phyloP scores from a whole-genome alignment of 352 stramenopile genomes.

The Plasmopara viticola region DNA sequence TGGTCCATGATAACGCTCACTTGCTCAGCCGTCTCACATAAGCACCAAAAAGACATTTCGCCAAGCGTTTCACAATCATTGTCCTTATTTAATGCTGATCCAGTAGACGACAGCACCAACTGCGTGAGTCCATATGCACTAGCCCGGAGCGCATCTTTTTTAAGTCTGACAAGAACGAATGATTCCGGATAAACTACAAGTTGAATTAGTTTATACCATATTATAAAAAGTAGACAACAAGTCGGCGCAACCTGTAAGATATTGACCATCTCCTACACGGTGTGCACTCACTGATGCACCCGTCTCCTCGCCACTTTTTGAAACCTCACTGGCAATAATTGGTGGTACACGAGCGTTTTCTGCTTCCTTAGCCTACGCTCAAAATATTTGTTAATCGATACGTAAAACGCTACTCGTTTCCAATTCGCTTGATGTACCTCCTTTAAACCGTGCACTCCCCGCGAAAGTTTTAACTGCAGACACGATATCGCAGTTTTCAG shows the following conservation, averaged over 20 bases:
- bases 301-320: slow-evolving; percentile 7
- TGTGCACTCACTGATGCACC: slow-evolving; percentile 4
- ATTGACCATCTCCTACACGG: slow-evolving; percentile 65
- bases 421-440: slow-evolving; percentile 30
- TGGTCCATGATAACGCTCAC: slow-evolving; percentile 78
- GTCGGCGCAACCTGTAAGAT: slow-evolving; percentile 49
- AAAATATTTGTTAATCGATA: not conserved
- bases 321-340: slow-evolving; percentile 17
- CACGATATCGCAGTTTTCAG: slow-evolving; percentile 66
- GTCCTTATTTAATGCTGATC: slow-evolving; percentile 6
- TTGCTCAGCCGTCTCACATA: slow-evolving; percentile 79
- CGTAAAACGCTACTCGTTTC: not conserved
- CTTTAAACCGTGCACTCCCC: slow-evolving; percentile 73
- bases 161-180: slow-evolving; percentile 67
- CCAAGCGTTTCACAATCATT: slow-evolving; percentile 9
- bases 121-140: slow-evolving; percentile 79
- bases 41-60: slow-evolving; percentile 76
- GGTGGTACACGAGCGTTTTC: slow-evolving; percentile 32
- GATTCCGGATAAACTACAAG: slow-evolving; percentile 64
- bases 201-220: not conserved
- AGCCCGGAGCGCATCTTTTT: slow-evolving; percentile 64
- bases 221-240: not conserved
- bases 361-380: slow-evolving; percentile 44
- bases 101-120: slow-evolving; percentile 54
- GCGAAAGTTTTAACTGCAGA: slow-evolving; percentile 70